phyloP scores from a whole-genome alignment of 345 rosid genomes.

The Lenwebbia sp. region DNA sequence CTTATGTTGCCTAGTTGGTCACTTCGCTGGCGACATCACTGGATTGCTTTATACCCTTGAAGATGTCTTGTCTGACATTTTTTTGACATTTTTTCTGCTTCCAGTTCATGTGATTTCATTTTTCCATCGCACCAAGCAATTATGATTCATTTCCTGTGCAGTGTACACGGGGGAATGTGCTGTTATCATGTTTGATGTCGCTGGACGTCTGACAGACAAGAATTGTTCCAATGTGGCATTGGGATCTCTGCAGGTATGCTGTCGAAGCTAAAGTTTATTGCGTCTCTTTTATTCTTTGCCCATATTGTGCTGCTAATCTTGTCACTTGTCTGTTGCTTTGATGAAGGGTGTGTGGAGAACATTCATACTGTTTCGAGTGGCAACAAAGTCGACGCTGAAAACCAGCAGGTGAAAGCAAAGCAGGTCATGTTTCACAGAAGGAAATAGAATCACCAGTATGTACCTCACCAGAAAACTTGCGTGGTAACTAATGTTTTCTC shows the following conservation, averaged over 20 bases:
- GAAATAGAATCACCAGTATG: constrained; percentile 80
- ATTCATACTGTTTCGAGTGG: constrained; percentile 81
- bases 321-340: background rate
- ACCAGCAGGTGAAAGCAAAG: constrained; percentile 89
- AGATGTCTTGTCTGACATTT: background rate
- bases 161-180: constrained; percentile 93
- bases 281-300: background rate
- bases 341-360: constrained; percentile 68
- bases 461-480: constrained; percentile 85
- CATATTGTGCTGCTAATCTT: background rate
- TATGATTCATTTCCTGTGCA: constrained; percentile 14
- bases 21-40: background rate
- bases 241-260: constrained; percentile 75
- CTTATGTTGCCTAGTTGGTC: background rate
- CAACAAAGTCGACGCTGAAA: constrained; percentile 81
- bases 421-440: constrained; percentile 74
- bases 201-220: constrained; percentile 85
- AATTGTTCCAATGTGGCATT: constrained; percentile 93
- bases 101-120: background rate
- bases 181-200: constrained; percentile 88
- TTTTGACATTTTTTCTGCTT: background rate
- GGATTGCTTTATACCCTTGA: background rate
- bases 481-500: constrained; percentile 27
- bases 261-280: background rate
- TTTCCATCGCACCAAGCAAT: fast-evolving